Base-by-base conservation (phyloP, 1,139 yeast genomes). In the Saccharomyces hybrid region DNA sequence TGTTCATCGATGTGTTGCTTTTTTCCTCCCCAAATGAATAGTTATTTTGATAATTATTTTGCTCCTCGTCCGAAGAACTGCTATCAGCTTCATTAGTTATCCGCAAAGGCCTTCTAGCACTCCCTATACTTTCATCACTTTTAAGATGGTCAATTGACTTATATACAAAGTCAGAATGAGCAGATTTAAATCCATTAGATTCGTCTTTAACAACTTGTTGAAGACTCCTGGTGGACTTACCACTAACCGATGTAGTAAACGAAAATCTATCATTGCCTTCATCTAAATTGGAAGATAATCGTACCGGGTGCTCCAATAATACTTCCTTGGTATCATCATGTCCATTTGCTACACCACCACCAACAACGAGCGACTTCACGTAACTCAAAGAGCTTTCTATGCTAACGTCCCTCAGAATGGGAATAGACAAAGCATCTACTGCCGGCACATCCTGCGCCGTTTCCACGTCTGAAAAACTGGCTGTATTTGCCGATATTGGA, bases 181-280 rank as follows among this genome's bases (percentile, higher is more conserved):
- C 54, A 21, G 53, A 32, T 44, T 55, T 49, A 19, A 38, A 38
- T 9, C 26, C 44, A 38, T 12, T 19, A 38, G 44, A 38, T 11
- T 38, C 26, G 51, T 47, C 21, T 56, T 58, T 42, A 14, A 62
- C 55, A 32, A 60, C 55, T 29, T 59, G 60, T 46, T 58, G 64
- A n/a, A 60, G 48, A 38, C 60, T 58, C 47, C 54, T 54, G 5
- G 59, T 60, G 2, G 66, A 60, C 14, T 55, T 57, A n/a, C 55
- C 57, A 47, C 54, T 56, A 16, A 57, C 50, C 2, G 67, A 61
- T 8, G 55, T 56, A 2, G 61, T 60, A 47, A 62, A 64, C 4
- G 69, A 64, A 53, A 63, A 64, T 11, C 54, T 56, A 27, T 63
- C 64, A 42, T 49, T 54, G 8, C 53, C 53, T 24, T 52, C 50